These are phyloP conservation scores for Spinellus fusiger DNA, from an alignment of 192 early-diverging fungal species.

Conservation along the genomic window DNA sequence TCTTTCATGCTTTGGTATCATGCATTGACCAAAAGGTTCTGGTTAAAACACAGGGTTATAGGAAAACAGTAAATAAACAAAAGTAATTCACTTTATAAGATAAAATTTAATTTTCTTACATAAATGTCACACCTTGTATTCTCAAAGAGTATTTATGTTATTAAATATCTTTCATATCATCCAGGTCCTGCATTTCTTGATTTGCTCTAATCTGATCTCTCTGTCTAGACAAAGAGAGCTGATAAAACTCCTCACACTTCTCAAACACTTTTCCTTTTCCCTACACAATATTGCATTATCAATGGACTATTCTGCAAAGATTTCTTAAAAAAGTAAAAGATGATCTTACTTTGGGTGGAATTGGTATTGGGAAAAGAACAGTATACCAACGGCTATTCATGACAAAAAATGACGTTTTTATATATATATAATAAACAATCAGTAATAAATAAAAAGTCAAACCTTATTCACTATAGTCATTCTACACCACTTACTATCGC, in stretches of 20 bases:
- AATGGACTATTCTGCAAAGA: background rate
- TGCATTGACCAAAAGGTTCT: background rate
- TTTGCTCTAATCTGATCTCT: constrained; percentile 16
- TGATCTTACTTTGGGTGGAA: constrained; percentile 38
- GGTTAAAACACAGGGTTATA: too few relatives aligned
- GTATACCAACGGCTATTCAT: constrained; percentile 52
- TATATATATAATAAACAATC: background rate
- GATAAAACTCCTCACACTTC: constrained; percentile 29
- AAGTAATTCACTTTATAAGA: background rate
- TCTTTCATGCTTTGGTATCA: background rate
- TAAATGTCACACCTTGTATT: background rate
- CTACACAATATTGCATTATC: background rate
- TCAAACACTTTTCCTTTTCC: constrained; percentile 24
- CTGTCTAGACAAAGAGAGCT: constrained; percentile 18
- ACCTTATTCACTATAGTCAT: background rate
- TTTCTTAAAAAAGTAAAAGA: background rate
- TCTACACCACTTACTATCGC: constrained; percentile 32
- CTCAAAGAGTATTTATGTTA: background rate
- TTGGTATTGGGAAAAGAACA: constrained; percentile 41
- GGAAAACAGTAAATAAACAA: too few relatives aligned
- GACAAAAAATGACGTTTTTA: background rate
- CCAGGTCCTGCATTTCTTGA: constrained; percentile 20
- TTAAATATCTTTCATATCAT: constrained; percentile 30
- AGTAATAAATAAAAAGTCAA: too few relatives aligned
- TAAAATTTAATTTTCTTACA: background rate